These are phyloP conservation scores for Leccinellum luteum DNA, from an alignment of 768 basidiomycete genomes.

Conservation along the genomic window DNA sequence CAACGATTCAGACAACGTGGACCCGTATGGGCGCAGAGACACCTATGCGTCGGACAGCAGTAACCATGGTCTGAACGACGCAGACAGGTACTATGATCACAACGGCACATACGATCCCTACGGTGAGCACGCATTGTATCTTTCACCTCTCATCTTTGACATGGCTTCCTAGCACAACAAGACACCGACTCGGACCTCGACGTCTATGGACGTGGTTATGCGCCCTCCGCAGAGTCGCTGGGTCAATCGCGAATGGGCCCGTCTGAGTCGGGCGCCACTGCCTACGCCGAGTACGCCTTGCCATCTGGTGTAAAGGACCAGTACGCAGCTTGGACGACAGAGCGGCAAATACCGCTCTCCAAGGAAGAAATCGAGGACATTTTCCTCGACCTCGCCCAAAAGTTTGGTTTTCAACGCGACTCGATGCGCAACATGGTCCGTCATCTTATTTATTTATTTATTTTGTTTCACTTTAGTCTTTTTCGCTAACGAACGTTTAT, in stretches of 20 bases:
- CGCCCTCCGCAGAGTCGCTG: conserved; percentile 73
- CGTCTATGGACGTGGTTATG: conserved; percentile 65
- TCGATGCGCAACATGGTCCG: conserved; percentile 93
- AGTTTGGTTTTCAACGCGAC: conserved; percentile 97
- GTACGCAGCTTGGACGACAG: conserved; percentile 92
- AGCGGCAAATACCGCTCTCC: conserved; percentile 92
- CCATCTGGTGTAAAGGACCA: conserved; percentile 67
- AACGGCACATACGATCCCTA: conserved; percentile 62
- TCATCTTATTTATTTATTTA: conserved; percentile 12
- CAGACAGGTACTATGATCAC: conserved; percentile 61
- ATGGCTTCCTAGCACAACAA: conserved; percentile 50
- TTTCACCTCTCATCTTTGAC: conserved; percentile 11
- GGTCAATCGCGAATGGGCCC: conserved; percentile 57
- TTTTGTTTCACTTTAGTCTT: conserved; percentile 11
- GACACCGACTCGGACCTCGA: conserved; percentile 86
- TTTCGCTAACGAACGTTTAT: conserved; percentile 3
- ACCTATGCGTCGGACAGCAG: conserved; percentile 71
- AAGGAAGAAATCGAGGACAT: conserved; percentile 99
- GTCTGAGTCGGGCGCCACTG: conserved; percentile 69
- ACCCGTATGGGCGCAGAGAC: conserved; percentile 60
- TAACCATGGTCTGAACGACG: conserved; percentile 46
- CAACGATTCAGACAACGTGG: conserved; percentile 70
- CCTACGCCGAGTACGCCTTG: conserved; percentile 62
- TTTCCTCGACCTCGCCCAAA: conserved; percentile 94
- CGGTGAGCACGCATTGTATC: conserved; percentile 36